Evolutionary conservation across 2,329 filamentous ascomycete genomes (phyloP), one percentile per base, ranked within the genome.

Genomic region (Colletotrichum falcatum): DNA sequence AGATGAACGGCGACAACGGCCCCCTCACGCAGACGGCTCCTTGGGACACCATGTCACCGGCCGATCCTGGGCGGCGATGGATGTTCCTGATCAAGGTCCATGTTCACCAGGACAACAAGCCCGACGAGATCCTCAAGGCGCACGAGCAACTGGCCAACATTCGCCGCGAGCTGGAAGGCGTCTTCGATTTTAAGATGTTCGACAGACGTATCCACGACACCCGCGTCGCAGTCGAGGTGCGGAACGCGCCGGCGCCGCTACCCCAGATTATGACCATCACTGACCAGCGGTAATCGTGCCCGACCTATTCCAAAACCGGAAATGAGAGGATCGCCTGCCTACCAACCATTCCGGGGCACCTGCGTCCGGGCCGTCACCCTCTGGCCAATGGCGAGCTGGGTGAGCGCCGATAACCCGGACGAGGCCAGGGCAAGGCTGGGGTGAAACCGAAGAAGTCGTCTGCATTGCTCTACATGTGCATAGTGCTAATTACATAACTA

Each of bases 201-300:
- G 87, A 89, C 72, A 84, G 88, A 60, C 84, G 84, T 68, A 83
- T 84, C 5, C 83, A 86, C 71, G 88, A 90, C 73, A 87, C 87
- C 3, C 81, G 87, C 54, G 78, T 85, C 20, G 78, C 79, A 11
- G 77, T 80, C 53, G 80, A 80, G 55, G 78, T 77, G 46, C 78
- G 80, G 53, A 81, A 78, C 6, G 78, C 82, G 4, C 81, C 83
- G 46, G 78, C 78, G 5, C 76, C 75, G 28, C 60, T 77, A 30
- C 75, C 75, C 12, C 75, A 76, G 59, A 73, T 76, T 23, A 70
- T 76, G 59, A 74, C 70, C 33, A 70, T 71, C 3, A 70, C 65
- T 18, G 66, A 71, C n/a, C 69, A 71, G 55, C 69, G 69, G n/a
- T 71, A 56, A 59, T 23, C 12, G 9, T 11, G 9, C 26, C 28